Conservation (phyloP, 2,329 filamentous ascomycete species). For the Aspergillus pseudoglaucus region DNA sequence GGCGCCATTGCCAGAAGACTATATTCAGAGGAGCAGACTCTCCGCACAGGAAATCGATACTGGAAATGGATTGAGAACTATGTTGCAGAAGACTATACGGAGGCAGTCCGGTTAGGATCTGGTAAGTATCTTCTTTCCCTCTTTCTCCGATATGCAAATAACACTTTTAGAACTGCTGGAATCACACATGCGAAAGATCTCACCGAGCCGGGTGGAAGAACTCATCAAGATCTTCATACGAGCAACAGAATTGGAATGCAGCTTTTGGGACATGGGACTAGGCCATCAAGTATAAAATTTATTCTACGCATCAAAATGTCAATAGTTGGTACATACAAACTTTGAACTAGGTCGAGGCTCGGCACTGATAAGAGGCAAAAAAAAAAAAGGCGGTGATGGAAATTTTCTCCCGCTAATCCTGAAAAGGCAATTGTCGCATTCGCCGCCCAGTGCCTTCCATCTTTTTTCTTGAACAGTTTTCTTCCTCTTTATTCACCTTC, state of each 20-base stretch:
- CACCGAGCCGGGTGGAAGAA: constrained; percentile 69
- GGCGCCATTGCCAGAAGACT: constrained; percentile 69
- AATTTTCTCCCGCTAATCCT: constrained; percentile 18
- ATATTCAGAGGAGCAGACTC: constrained; percentile 54
- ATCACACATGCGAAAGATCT: constrained; percentile 64
- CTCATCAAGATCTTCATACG: constrained; percentile 78
- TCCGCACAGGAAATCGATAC: constrained; percentile 63
- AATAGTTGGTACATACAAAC: not conserved
- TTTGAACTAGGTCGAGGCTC: constrained; percentile 1
- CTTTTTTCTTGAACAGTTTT: constrained; percentile 17
- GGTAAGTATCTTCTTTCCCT: constrained; percentile 43
- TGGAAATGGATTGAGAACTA: constrained; percentile 93
- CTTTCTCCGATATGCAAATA: not conserved
- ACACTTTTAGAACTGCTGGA: constrained; percentile 61
- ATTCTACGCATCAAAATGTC: not conserved
- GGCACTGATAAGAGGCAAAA: not conserved
- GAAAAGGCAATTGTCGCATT: constrained; percentile 20
- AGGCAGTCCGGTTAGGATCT: constrained; percentile 63
- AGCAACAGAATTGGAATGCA: constrained; percentile 72
- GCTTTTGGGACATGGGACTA: constrained; percentile 67
- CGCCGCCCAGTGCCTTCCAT: constrained; percentile 6
- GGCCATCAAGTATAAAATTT: constrained; percentile 10
- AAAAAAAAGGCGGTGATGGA: constrained; percentile 5
- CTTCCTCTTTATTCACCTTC: constrained; percentile 22
- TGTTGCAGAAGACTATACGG: constrained; percentile 68